Evolutionary conservation across 2,329 filamentous ascomycete species (phyloP).

Genomic region (Phialophora tarda): DNA sequence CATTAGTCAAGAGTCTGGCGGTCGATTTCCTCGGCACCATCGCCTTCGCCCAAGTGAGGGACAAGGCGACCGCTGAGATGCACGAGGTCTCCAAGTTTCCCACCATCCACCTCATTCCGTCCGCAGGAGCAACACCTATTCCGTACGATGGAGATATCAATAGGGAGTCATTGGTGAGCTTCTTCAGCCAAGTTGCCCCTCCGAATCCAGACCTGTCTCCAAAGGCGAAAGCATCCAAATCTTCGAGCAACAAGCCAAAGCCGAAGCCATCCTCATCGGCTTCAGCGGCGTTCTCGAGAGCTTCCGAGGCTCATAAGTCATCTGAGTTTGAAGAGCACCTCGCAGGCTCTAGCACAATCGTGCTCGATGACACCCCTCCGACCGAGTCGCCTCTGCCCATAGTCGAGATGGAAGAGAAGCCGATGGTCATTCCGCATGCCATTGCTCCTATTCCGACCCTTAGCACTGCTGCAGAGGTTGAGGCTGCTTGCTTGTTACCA

Average conservation of each 20-base stretch:
- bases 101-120: conserved; percentile 77
- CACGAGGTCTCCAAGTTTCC: conserved; percentile 82
- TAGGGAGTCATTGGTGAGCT: conserved; percentile 79
- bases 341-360: conserved; percentile 57
- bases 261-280: conserved; percentile 53
- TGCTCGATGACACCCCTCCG: conserved; percentile 55
- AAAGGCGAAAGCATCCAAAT: conserved; percentile 43
- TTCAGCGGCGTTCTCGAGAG: conserved; percentile 57
- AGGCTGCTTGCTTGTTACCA: conserved; percentile 72
- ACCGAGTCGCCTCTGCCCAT: conserved; percentile 62
- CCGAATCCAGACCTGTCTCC: conserved; percentile 79
- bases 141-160: conserved; percentile 83
- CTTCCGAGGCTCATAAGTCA: conserved; percentile 59
- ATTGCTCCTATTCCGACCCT: conserved; percentile 71
- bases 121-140: conserved; percentile 69
- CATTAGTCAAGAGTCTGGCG: conserved; percentile 80
- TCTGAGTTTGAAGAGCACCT: conserved; percentile 55
- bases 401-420: conserved; percentile 50
- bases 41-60: conserved; percentile 78
- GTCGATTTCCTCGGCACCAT: conserved; percentile 88
- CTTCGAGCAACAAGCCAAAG: conserved; percentile 41
- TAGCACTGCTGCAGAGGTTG: conserved; percentile 66
- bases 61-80: conserved; percentile 75
- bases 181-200: conserved; percentile 76
- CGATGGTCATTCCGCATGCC: conserved; percentile 59